Evolutionary conservation across 176 grass and related monocot genomes (phyloP).

Genomic region (Oryza brachyantha): DNA sequence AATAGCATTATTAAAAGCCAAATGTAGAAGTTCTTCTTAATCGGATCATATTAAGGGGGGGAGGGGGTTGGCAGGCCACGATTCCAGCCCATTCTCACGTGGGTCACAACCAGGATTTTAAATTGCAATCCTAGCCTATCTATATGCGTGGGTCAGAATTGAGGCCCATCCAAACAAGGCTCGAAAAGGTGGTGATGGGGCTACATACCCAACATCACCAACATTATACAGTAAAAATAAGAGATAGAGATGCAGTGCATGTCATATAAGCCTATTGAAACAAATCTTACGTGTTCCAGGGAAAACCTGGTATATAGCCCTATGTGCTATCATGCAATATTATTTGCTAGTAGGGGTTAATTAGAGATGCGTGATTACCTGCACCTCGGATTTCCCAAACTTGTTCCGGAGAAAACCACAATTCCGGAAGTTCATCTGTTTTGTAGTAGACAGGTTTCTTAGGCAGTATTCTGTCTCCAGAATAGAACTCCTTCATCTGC

Average conservation of each 20-base stretch:
- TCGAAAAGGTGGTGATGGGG: too few species aligned
- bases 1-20: neutral
- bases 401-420: constrained; percentile 77
- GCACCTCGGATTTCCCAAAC: constrained; percentile 91
- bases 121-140: too few species aligned
- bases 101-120: too few species aligned
- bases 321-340: neutral
- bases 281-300: neutral
- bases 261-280: neutral
- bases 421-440: constrained; percentile 75
- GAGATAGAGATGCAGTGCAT: neutral
- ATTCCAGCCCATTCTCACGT: neutral
- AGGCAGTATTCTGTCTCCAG: constrained; percentile 61
- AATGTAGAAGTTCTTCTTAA: too few species aligned
- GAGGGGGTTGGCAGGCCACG: neutral
- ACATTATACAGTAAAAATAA: too few species aligned
- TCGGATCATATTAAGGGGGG: too few species aligned
- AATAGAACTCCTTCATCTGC: constrained; percentile 88
- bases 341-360: neutral
- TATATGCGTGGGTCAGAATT: too few species aligned
- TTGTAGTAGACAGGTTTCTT: constrained; percentile 93
- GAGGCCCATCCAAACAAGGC: too few species aligned
- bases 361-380: constrained; percentile 39
- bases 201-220: too few species aligned
- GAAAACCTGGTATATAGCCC: neutral